Conservation (phyloP, 75 land plant genomes). For the Cryptomeria japonica region DNA sequence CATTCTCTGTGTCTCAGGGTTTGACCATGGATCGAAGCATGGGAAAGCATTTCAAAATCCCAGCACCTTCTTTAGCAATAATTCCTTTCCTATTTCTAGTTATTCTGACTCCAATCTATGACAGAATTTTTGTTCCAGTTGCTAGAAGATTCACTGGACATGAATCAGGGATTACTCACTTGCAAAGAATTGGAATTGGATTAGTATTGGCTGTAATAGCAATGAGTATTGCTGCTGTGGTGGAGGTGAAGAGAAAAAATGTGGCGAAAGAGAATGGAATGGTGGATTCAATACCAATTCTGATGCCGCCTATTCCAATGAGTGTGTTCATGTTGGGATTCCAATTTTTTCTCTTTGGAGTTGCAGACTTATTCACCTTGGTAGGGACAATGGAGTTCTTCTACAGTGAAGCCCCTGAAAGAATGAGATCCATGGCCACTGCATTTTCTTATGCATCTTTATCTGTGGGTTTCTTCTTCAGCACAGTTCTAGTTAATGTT, state of each 20-base stretch:
- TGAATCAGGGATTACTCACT: slow-evolving; percentile 51
- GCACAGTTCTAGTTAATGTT: slow-evolving; percentile 26
- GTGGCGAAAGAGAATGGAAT: slow-evolving; percentile 19
- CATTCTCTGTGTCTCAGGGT: slow-evolving; percentile 6
- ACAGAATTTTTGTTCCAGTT: slow-evolving; percentile 56
- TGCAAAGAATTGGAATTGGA: slow-evolving; percentile 21
- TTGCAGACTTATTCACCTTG: slow-evolving; percentile 11
- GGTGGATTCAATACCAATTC: slow-evolving; percentile 4
- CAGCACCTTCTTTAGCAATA: neutral
- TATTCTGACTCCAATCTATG: slow-evolving; percentile 56
- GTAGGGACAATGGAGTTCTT: slow-evolving; percentile 32
- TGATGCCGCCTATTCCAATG: slow-evolving; percentile 17
- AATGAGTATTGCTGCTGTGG: slow-evolving; percentile 1
- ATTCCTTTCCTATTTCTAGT: slow-evolving; percentile 52
- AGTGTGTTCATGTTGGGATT: slow-evolving; percentile 22
- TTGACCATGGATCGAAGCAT: slow-evolving; percentile 11
- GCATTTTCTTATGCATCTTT: slow-evolving; percentile 41
- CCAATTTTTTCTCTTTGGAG: slow-evolving; percentile 11
- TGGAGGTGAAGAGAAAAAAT: neutral
- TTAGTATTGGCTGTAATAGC: neutral
- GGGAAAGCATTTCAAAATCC: neutral
- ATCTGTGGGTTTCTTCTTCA: slow-evolving; percentile 32
- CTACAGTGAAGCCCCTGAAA: slow-evolving; percentile 33
- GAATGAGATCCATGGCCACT: slow-evolving; percentile 45
- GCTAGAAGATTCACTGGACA: slow-evolving; percentile 47